Evolutionary conservation across 129 eudicot species (phyloP).

Genomic region (Silybum marianum): DNA sequence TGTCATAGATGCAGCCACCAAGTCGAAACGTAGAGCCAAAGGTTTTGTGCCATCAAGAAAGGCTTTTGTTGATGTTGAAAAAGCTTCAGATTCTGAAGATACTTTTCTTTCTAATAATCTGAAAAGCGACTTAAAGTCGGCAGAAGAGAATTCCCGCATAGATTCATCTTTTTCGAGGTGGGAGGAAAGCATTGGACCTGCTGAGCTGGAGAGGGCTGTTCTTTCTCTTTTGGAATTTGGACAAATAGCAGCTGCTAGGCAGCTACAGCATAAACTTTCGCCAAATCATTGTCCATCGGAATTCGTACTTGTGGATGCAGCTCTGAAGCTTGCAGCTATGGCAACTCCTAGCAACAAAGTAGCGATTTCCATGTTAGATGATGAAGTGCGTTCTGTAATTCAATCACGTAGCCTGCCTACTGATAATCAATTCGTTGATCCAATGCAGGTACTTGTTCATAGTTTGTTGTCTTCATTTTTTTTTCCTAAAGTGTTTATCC

Average conservation of each 20-base stretch:
- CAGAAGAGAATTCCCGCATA: constrained; percentile 56
- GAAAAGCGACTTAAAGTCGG: constrained; percentile 43
- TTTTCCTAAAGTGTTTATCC: background rate
- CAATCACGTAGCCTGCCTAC: constrained; percentile 56
- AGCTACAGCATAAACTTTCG: constrained; percentile 88
- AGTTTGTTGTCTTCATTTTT: background rate
- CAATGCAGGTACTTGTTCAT: constrained; percentile 60
- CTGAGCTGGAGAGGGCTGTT: constrained; percentile 93
- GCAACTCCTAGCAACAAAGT: constrained; percentile 69
- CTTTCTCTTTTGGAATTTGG: constrained; percentile 94
- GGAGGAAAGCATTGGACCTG: constrained; percentile 96
- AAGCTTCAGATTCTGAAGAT: constrained; percentile 58
- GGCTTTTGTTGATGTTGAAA: constrained; percentile 58
- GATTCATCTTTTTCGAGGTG: constrained; percentile 78
- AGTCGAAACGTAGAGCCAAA: constrained; percentile 72
- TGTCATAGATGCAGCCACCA: constrained; percentile 49
- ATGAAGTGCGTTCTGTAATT: constrained; percentile 60
- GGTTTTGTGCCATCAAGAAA: constrained; percentile 53
- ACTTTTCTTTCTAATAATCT: constrained; percentile 24
- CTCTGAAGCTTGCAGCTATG: constrained; percentile 76
- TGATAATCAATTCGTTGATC: constrained; percentile 53
- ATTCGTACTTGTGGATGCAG: constrained; percentile 66
- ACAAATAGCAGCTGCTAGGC: constrained; percentile 90
- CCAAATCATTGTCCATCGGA: constrained; percentile 72
- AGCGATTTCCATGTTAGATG: constrained; percentile 61